Evolutionary conservation across 495 filamentous ascomycete genomes (phyloP).

Genomic region (Chaetomium cochliodes): DNA sequence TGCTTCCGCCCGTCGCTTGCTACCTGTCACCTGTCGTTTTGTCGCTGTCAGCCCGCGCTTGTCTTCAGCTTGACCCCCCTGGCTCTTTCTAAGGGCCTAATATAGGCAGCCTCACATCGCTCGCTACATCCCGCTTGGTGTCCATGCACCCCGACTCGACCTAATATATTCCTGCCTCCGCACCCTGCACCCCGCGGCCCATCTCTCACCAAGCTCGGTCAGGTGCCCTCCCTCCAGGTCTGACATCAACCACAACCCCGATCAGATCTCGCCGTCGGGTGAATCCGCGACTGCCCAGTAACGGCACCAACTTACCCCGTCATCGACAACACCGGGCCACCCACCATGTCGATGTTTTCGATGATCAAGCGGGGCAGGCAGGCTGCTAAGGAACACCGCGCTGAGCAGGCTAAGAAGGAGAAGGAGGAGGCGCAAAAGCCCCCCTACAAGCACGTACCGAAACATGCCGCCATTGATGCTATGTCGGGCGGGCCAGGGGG

Average conservation of each 20-base stretch:
- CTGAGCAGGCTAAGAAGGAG: constrained; percentile 45
- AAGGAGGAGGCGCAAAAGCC: constrained; percentile 42
- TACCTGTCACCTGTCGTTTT: neutral
- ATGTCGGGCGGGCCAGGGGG: constrained; percentile 51
- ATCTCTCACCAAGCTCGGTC: neutral
- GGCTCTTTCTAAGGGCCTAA: neutral
- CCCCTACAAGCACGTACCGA: constrained; percentile 57
- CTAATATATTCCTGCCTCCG: constrained; percentile 18
- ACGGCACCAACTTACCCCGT: neutral
- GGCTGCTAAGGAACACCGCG: constrained; percentile 51
- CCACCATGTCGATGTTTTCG: constrained; percentile 54
- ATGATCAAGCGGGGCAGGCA: constrained; percentile 47
- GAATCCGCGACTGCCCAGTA: neutral
- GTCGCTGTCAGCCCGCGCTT: constrained; percentile 9
- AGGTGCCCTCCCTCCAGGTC: neutral
- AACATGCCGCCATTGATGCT: constrained; percentile 57
- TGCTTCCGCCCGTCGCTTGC: constrained; percentile 1
- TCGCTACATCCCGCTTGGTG: constrained; percentile 17
- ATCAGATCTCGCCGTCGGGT: neutral
- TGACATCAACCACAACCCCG: neutral
- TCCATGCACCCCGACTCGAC: constrained; percentile 17
- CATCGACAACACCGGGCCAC: neutral
- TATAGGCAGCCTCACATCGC: constrained; percentile 5
- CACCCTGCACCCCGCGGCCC: constrained; percentile 8
- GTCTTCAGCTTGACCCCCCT: neutral